A percentile compares a stretch with the other conserved stretches of the same genome.
Evolutionary conservation across 176 grass and related monocot genomes (phyloP).

Genomic region (Chloris gayana): DNA sequence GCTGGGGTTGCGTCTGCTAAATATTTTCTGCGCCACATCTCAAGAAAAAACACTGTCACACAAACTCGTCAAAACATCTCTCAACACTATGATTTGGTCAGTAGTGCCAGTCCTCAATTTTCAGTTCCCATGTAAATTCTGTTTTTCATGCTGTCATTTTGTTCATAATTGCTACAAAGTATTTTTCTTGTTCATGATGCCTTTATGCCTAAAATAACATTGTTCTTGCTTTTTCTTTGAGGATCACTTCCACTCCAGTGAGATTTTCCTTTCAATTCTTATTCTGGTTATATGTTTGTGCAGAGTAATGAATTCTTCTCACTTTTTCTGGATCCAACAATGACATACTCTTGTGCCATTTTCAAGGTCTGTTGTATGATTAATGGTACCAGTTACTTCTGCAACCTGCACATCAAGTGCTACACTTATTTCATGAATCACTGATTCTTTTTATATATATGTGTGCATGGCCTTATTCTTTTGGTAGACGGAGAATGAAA

Average conservation of each 20-base stretch:
- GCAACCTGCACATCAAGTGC: not conserved
- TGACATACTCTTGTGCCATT: slow-evolving; percentile 83
- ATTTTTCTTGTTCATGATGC: not conserved
- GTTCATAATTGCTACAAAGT: slow-evolving; percentile 11
- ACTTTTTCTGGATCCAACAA: slow-evolving; percentile 80
- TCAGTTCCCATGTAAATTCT: not conserved
- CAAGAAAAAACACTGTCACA: slow-evolving; percentile 69
- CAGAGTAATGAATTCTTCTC: slow-evolving; percentile 88
- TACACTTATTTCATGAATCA: not conserved
- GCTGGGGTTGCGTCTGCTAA: slow-evolving; percentile 75
- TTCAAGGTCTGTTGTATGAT: slow-evolving; percentile 56
- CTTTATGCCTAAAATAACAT: not conserved
- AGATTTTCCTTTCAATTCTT: not conserved
- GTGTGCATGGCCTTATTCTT: slow-evolving; percentile 19
- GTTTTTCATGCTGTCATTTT: not conserved
- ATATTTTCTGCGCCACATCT: slow-evolving; percentile 78
- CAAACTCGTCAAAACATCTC: slow-evolving; percentile 89
- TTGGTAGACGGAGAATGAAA: slow-evolving; percentile 71
- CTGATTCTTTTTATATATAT: not conserved
- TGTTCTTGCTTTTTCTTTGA: not conserved
- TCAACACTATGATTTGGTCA: slow-evolving; percentile 89
- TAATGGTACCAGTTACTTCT: not conserved
- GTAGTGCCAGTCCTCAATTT: slow-evolving; percentile 26
- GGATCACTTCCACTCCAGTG: not conserved
- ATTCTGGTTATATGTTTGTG: slow-evolving; percentile 1